Conservation (phyloP, 2,329 filamentous ascomycete species). For the Chalara sp. region DNA sequence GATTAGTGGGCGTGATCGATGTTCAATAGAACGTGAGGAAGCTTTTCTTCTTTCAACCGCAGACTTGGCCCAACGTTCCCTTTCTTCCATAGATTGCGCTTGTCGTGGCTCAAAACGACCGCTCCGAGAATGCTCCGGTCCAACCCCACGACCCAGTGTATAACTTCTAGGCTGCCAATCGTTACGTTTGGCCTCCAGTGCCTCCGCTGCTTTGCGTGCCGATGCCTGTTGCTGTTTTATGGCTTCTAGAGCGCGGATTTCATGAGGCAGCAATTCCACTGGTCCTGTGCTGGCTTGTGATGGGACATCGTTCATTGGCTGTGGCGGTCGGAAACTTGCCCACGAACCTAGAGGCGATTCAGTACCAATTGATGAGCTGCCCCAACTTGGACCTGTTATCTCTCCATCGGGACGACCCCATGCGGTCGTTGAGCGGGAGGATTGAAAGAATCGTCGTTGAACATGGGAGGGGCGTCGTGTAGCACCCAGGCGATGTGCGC, state of each 20-base stretch:
- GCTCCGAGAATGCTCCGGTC: constrained; percentile 20
- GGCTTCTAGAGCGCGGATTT: constrained; percentile 19
- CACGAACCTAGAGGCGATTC: constrained; percentile 5
- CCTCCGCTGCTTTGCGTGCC: background rate
- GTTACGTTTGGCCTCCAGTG: background rate
- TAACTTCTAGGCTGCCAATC: background rate
- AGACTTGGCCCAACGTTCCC: constrained; percentile 2
- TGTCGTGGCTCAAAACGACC: constrained; percentile 13
- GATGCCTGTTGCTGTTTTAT: constrained; percentile 2
- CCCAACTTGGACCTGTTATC: constrained; percentile 11
- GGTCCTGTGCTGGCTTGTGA: background rate
- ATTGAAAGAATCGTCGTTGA: constrained; percentile 26
- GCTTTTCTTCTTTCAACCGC: constrained; percentile 6
- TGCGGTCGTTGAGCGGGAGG: constrained; percentile 17
- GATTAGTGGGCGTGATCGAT: no score
- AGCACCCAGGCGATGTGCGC: constrained; percentile 25
- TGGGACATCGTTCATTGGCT: background rate
- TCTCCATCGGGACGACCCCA: constrained; percentile 11
- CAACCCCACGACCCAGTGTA: constrained; percentile 10
- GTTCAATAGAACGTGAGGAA: background rate
- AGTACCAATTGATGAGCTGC: constrained; percentile 7
- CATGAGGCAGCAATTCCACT: constrained; percentile 18
- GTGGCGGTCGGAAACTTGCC: background rate
- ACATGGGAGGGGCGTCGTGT: constrained; percentile 22
- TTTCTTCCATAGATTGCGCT: constrained; percentile 1